Conservation (phyloP, 768 basidiomycete genomes). For the Chiua virens region DNA sequence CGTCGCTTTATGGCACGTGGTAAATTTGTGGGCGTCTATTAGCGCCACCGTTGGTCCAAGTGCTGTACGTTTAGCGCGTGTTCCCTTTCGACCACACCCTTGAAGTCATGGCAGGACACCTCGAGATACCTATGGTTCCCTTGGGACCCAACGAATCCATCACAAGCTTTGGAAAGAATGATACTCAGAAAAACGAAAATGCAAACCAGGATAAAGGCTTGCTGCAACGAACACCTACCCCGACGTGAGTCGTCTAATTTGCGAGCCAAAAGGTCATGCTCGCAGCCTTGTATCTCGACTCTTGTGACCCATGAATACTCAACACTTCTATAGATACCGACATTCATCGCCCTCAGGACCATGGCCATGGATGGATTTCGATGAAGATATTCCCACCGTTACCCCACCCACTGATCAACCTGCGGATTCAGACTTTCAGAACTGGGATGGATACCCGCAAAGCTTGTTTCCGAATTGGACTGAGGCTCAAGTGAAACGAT, state of each 20-base stretch:
- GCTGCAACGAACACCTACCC: conserved; percentile 17
- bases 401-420: not conserved
- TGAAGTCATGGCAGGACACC: conserved; percentile 14
- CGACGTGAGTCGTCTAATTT: conserved; percentile 15
- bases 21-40: conserved; percentile 12
- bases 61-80: not conserved
- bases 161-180: not conserved
- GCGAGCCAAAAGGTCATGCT: not conserved
- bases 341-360: conserved; percentile 42
- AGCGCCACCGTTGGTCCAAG: not conserved
- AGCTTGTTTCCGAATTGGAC: conserved; percentile 35
- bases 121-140: conserved; percentile 21
- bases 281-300: not conserved
- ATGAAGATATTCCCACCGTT: conserved; percentile 21
- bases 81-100: not conserved
- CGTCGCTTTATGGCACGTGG: conserved; percentile 1
- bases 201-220: not conserved
- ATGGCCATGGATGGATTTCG: conserved; percentile 44
- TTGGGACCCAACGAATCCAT: not conserved
- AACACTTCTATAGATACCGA: conserved; percentile 25
- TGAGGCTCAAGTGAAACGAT: conserved; percentile 27
- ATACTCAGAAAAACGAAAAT: not conserved
- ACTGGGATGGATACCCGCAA: conserved; percentile 32
- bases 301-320: not conserved
- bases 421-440: not conserved